These are phyloP conservation scores for Kluyveromyces nonfermentans DNA, from an alignment of 805 yeast species.

Conservation along the genomic window DNA sequence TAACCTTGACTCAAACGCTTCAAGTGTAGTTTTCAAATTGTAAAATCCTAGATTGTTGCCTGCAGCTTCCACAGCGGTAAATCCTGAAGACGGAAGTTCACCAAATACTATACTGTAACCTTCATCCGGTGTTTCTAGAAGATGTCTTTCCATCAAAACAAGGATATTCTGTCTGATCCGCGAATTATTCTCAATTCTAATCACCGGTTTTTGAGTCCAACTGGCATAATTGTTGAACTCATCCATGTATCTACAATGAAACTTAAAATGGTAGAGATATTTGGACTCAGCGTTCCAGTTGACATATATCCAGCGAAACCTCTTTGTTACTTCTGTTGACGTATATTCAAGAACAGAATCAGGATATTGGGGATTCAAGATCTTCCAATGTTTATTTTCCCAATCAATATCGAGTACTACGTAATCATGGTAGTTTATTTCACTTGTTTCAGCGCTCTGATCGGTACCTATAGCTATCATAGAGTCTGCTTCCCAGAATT, in stretches of 20 bases:
- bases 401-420: conserved; percentile 15
- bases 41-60: conserved; percentile 32
- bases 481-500: conserved; percentile 12
- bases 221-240: conserved; percentile 10
- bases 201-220: conserved; percentile 36
- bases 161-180: conserved; percentile 29
- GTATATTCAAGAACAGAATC: conserved; percentile 15
- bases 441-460: conserved; percentile 19
- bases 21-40: conserved; percentile 26
- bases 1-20: conserved; percentile 4
- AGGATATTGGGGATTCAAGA: conserved; percentile 5
- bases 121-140: conserved; percentile 15
- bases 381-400: conserved; percentile 12
- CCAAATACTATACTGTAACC: conserved; percentile 14
- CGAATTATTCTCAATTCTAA: conserved; percentile 30
- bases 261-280: conserved; percentile 15
- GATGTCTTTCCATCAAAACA: conserved; percentile 43
- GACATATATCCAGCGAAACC: conserved; percentile 47
- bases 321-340: conserved; percentile 25
- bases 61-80: conserved; percentile 11
- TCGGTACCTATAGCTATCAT: conserved; percentile 67
- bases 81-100: conserved; percentile 9
- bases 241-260: conserved; percentile 26
- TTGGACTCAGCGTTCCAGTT: conserved; percentile 48
- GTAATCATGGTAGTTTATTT: neutral